Base-by-base conservation (phyloP, 371 early-diverging fungal species). In the Actinomucor elegans region DNA sequence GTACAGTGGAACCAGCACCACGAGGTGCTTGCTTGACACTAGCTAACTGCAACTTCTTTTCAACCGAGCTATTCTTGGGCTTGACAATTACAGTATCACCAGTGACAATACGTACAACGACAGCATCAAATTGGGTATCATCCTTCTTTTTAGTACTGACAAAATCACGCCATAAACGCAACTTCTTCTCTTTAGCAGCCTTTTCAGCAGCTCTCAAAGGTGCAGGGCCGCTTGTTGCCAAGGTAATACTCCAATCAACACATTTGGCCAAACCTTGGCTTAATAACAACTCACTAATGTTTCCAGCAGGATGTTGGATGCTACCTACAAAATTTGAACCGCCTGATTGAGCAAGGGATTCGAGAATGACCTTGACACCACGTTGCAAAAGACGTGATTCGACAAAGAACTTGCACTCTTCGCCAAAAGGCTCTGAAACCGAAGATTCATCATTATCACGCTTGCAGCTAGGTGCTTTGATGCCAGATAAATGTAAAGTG, bases 391-490 rank as follows among this genome's bases (percentile, higher is more conserved):
- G 73, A 37, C 96, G 91, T 6, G 81, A 61, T 63, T 97, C 98
- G 21, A 92, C 91, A 78, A 94, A 95, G 70, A 68, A 91, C 59
- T 90, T 92, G 36, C 95, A 94, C 67, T 97, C 94, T 63, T 94
- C 95, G 47, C 91, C 88, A 57, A 84, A 95, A 8, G 94, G 96
- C 69, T 97, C 97, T 14, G 91, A 80, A 17, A 85, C 55, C 50
- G 89, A 92, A 5, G 33, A 14, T 2, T 55, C 53, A 20, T 64
- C 67, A 57, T 87, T 89, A 45, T 88, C 92, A 29, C 87, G 88
- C 38, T 94, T 87, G 55, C 87, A 85, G 15, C 76, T 65, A 10
- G 98, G 96, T 6, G 91, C 89, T 58, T 91, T 91, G 67, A 97
- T 84, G 14, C 96, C 98, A 2, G 96, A 87, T 24, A 98, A 68